Evolutionary conservation across 2,329 filamentous ascomycete species (phyloP).

Genomic region (Rosellinia necatrix): DNA sequence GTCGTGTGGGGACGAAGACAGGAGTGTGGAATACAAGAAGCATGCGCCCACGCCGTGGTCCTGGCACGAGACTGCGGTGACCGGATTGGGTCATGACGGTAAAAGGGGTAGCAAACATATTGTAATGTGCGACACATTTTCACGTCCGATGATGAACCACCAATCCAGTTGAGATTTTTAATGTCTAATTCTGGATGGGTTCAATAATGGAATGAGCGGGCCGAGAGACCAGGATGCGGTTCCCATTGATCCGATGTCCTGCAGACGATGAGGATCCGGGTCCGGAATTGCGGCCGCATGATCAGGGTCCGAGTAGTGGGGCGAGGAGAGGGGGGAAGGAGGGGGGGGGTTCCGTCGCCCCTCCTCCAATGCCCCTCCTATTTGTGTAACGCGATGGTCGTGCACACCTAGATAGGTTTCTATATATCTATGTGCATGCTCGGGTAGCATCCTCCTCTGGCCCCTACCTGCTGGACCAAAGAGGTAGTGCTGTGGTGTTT

Average conservation of each 20-base stretch:
- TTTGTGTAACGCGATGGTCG: background rate
- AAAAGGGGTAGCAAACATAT: background rate
- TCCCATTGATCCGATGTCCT: constrained; percentile 4
- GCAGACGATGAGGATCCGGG: background rate
- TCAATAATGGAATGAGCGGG: background rate
- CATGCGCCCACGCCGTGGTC: too few species aligned
- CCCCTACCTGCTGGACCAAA: too few species aligned
- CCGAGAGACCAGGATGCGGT: background rate
- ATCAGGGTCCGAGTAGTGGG: too few species aligned
- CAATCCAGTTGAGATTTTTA: background rate
- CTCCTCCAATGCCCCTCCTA: background rate
- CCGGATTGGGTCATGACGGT: too few species aligned
- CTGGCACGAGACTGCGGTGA: too few species aligned
- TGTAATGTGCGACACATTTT: background rate
- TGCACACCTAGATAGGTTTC: too few species aligned
- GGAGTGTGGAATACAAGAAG: too few species aligned
- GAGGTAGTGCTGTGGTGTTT: too few species aligned
- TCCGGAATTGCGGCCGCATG: background rate
- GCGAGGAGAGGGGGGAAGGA: too few species aligned
- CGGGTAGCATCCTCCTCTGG: too few species aligned
- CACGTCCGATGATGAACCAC: background rate
- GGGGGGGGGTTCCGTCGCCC: too few species aligned
- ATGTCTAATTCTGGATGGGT: background rate
- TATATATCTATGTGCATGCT: background rate
- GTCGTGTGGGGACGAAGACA: too few species aligned